Percentiles rank a stretch among this genome's conserved stretches.
Evolutionary conservation across 805 yeast species (phyloP).

Genomic region (Cyberlindnera meyerae): DNA sequence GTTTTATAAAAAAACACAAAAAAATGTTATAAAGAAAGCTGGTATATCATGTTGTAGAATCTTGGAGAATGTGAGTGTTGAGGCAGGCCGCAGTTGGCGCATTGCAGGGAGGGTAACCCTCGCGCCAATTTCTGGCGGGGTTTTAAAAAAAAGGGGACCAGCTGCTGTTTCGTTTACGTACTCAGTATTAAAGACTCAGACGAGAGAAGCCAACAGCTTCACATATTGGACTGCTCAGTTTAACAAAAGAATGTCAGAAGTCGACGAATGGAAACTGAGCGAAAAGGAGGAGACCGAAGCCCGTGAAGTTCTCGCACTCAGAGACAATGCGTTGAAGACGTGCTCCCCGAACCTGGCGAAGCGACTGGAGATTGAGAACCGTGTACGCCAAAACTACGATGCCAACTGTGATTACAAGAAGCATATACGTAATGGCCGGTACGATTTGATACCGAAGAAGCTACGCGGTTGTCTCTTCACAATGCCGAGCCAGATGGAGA

Average conservation of each 20-base stretch:
- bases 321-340: conserved; percentile 13
- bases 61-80: too few species aligned
- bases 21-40: conserved; percentile 14
- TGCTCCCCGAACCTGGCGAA: conserved; percentile 3
- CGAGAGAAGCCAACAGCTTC: too few species aligned
- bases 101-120: neutral
- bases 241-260: too few species aligned
- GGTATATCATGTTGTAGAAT: conserved; percentile 2
- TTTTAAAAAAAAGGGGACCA: too few species aligned
- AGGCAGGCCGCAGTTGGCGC: too few species aligned
- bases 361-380: conserved; percentile 17
- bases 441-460: conserved; percentile 20
- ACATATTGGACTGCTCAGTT: too few species aligned
- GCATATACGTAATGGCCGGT: conserved; percentile 22
- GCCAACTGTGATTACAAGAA: conserved; percentile 20
- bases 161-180: too few species aligned
- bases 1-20: conserved; percentile 19
- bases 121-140: neutral
- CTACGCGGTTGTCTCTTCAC: conserved; percentile 15
- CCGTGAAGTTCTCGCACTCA: conserved; percentile 11
- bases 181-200: too few species aligned
- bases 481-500: conserved; percentile 11
- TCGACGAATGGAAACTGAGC: conserved; percentile 1
- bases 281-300: conserved; percentile 12
- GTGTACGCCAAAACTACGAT: conserved; percentile 16